Percentiles rank a stretch among this genome's conserved stretches.
Conservation (phyloP, 2,329 filamentous ascomycete species). For the Ambrosiella cleistominuta region DNA sequence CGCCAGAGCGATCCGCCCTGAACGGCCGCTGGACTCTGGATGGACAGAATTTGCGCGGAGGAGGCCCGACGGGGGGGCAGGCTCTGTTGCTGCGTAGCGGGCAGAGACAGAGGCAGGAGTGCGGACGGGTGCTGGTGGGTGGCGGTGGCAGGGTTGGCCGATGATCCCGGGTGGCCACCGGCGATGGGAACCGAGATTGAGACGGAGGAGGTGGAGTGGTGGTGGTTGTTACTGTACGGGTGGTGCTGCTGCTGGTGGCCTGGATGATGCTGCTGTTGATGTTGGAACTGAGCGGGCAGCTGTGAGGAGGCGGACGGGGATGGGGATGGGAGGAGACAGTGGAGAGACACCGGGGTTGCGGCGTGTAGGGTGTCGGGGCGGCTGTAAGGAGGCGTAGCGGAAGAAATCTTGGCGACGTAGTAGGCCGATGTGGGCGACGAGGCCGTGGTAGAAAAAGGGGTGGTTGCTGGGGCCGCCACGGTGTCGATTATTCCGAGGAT, state of each 20-base stretch:
- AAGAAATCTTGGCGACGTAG: not conserved
- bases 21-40: slow-evolving; percentile 49
- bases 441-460: not conserved
- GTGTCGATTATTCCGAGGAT: not conserved
- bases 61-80: slow-evolving; percentile 34
- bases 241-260: slow-evolving; percentile 1
- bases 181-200: not conserved
- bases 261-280: not conserved
- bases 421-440: slow-evolving; percentile 1
- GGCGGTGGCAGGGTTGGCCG: not conserved
- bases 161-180: slow-evolving; percentile 1
- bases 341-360: not conserved
- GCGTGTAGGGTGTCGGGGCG: not conserved
- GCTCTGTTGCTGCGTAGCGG: slow-evolving; percentile 20
- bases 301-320: not conserved
- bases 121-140: not conserved
- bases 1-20: slow-evolving; percentile 62
- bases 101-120: slow-evolving; percentile 15
- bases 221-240: not conserved
- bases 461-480: not conserved
- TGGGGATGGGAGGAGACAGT: not conserved
- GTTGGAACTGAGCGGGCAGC: not conserved
- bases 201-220: slow-evolving; percentile 5
- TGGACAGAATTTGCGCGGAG: slow-evolving; percentile 38
- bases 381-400: not conserved